A percentile compares a stretch with the other conserved stretches of the same genome.
phyloP scores from a whole-genome alignment of 2,329 filamentous ascomycete genomes.

The Fusarium burgessii region DNA sequence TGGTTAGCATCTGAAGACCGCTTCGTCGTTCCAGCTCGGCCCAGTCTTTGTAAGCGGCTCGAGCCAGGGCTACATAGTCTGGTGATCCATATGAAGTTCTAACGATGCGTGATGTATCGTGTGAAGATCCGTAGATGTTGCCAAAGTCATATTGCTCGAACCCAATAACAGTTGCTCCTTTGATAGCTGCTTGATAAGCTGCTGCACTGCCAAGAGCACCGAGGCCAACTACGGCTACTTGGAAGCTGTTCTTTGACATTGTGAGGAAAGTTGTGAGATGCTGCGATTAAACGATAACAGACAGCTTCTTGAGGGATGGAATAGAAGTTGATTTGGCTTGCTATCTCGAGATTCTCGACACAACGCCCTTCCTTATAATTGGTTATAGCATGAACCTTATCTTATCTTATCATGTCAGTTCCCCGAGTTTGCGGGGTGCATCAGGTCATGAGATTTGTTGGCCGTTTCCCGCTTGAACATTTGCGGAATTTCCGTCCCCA shows the following conservation, averaged over 20 bases:
- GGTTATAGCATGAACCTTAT: background rate
- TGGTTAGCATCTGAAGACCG: conserved; percentile 36
- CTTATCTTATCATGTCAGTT: background rate
- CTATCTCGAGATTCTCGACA: background rate
- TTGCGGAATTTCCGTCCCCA: background rate
- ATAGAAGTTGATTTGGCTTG: background rate
- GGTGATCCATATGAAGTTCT: conserved; percentile 40
- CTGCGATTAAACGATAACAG: accelerated
- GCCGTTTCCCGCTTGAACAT: background rate
- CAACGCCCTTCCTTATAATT: background rate
- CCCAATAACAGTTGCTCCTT: conserved; percentile 39
- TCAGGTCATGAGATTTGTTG: background rate
- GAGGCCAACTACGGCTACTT: conserved; percentile 13
- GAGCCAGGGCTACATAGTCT: conserved; percentile 41
- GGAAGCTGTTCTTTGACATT: conserved; percentile 5
- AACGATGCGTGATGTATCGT: conserved; percentile 44
- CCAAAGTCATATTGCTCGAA: conserved; percentile 46
- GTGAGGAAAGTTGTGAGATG: accelerated
- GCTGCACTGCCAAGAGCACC: conserved; percentile 17
- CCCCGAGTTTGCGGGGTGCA: too few relatives aligned
- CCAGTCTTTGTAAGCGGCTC: conserved; percentile 44
- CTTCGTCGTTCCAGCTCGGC: conserved; percentile 31
- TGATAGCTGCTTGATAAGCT: conserved; percentile 25
- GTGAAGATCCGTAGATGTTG: conserved; percentile 41
- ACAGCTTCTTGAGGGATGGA: background rate